Percentiles rank a stretch among this genome's conserved stretches.
Evolutionary conservation across 2,329 filamentous ascomycete species (phyloP).

Genomic region (Leptographium flavum): DNA sequence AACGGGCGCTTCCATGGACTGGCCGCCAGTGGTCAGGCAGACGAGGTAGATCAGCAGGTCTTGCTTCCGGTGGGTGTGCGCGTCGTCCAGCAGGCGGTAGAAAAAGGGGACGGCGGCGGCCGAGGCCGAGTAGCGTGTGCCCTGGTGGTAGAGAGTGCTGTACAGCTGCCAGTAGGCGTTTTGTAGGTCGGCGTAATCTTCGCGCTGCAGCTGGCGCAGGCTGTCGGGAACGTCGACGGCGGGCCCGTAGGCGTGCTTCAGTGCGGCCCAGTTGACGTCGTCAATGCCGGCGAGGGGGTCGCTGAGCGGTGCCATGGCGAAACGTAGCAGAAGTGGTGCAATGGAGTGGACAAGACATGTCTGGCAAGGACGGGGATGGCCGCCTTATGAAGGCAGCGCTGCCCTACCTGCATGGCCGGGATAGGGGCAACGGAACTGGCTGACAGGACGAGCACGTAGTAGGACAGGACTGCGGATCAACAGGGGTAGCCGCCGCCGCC

Average conservation of each 20-base stretch:
- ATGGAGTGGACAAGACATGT: background rate
- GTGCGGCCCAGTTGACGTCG: background rate
- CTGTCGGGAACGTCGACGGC: background rate
- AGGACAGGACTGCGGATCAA: too few species aligned
- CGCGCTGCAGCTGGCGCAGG: background rate
- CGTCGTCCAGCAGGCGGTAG: background rate
- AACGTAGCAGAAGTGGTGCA: background rate
- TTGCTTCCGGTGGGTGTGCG: background rate
- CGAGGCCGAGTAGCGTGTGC: background rate
- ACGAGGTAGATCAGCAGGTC: background rate
- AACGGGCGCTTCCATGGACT: background rate
- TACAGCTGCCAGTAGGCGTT: background rate
- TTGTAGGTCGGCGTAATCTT: background rate
- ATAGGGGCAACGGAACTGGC: too few species aligned
- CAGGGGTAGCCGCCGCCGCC: too few species aligned
- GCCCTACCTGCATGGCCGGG: too few species aligned
- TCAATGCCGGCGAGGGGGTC: background rate
- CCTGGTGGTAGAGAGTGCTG: background rate
- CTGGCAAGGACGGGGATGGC: background rate
- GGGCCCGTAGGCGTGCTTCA: background rate
- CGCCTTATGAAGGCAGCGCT: too few species aligned
- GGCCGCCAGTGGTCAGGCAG: background rate
- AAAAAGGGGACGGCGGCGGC: background rate
- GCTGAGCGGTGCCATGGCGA: background rate
- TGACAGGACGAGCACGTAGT: too few species aligned